Percentiles rank a stretch among this genome's conserved stretches.
Evolutionary conservation across 805 yeast genomes (phyloP).

Genomic region (Candida nanaspora): DNA sequence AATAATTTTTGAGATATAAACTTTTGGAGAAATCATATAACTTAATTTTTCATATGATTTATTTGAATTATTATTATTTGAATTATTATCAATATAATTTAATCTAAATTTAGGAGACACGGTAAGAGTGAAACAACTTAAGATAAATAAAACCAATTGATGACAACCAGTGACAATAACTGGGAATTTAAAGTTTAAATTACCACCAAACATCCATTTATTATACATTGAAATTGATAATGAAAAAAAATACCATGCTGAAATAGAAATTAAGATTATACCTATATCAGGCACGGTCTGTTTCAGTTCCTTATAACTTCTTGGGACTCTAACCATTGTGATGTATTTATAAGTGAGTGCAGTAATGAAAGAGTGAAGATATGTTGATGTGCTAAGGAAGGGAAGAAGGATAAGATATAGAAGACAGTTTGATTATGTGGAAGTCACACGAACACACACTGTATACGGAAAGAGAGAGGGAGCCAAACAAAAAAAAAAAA

Average conservation of each 20-base stretch:
- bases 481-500: no score
- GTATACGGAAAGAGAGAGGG: no score
- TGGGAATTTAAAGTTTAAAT: constrained; percentile 72
- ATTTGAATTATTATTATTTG: constrained; percentile 6
- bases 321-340: constrained; percentile 6
- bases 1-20: constrained; percentile 45
- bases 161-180: constrained; percentile 74
- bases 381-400: no score
- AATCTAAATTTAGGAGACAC: constrained; percentile 41
- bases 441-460: no score
- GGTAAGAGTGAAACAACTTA: constrained; percentile 40
- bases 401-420: no score
- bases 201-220: constrained; percentile 90
- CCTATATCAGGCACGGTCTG: constrained; percentile 17
- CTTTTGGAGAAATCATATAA: constrained; percentile 23
- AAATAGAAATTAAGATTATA: constrained; percentile 13
- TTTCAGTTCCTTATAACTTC: constrained; percentile 14
- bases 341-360: background rate
- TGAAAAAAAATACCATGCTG: constrained; percentile 58
- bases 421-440: no score
- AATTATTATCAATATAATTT: constrained; percentile 13
- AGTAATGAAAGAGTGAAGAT: background rate
- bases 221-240: constrained; percentile 67
- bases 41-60: constrained; percentile 7
- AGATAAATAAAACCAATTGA: constrained; percentile 54